Percentiles rank a stretch among this genome's conserved stretches.
Conservation (phyloP, 2,329 filamentous ascomycete genomes). For the Talaromyces sp. region DNA sequence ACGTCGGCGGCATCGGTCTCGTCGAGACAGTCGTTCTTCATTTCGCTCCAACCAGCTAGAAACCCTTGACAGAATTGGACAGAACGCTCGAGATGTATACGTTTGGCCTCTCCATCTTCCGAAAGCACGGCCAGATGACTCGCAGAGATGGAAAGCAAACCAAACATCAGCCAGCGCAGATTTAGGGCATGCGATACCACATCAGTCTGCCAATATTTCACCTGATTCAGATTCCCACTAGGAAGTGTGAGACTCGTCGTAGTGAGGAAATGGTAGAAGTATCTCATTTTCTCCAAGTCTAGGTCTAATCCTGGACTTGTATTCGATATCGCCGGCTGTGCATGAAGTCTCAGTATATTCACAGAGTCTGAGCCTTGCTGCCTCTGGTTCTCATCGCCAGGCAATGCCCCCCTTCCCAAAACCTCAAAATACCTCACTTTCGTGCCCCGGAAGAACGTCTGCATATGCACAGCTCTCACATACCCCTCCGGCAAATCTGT, state of each 20-base stretch:
- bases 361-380: background rate
- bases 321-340: background rate
- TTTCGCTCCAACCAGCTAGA: background rate
- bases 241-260: constrained; percentile 14
- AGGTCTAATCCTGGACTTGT: background rate
- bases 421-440: constrained; percentile 17
- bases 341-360: background rate
- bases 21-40: background rate
- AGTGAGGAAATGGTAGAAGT: constrained; percentile 14
- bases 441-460: constrained; percentile 19
- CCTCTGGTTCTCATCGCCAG: background rate
- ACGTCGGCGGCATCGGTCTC: background rate
- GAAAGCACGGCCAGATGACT: background rate
- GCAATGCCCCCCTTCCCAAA: background rate
- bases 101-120: background rate
- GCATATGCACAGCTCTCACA: constrained; percentile 5
- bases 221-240: background rate
- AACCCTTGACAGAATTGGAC: background rate
- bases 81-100: background rate
- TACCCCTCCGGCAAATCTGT: background rate
- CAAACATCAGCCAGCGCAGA: constrained; percentile 9
- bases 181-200: constrained; percentile 1
- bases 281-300: constrained; percentile 6
- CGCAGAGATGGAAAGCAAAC: constrained; percentile 13
- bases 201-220: constrained; percentile 11